Evolutionary conservation across 2,329 filamentous ascomycete species (phyloP).

Genomic region (Aspergillus puulaauensis): DNA sequence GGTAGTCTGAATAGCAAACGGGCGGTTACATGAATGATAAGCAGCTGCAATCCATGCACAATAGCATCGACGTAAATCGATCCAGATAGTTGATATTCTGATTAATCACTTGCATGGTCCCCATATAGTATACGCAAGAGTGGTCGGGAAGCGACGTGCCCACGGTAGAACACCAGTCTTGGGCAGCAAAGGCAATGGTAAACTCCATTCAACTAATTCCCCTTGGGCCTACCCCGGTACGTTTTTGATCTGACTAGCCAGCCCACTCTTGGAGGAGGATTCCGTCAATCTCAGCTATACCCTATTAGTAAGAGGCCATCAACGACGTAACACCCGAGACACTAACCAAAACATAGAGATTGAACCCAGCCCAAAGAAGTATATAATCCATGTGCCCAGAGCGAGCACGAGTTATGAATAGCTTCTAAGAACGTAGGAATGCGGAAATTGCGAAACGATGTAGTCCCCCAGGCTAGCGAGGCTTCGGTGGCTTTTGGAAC

Average conservation of each 20-base stretch:
- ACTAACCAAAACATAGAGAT: conserved; percentile 13
- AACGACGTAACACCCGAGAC: neutral
- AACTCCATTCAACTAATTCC: conserved; percentile 4
- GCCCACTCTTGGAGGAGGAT: conserved; percentile 2
- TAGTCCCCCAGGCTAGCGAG: conserved; percentile 1
- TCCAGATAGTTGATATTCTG: conserved; percentile 6
- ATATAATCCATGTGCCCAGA: conserved; percentile 5
- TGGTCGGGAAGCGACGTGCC: neutral
- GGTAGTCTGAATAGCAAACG: neutral
- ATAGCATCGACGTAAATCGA: conserved; percentile 3
- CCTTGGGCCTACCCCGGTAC: conserved; percentile 3
- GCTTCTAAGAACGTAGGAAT: conserved; percentile 11
- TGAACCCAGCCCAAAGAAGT: conserved; percentile 6
- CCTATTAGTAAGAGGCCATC: conserved; percentile 1
- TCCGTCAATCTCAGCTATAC: conserved; percentile 5
- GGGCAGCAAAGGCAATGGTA: neutral
- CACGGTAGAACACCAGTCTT: conserved; percentile 1
- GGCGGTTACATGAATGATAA: neutral
- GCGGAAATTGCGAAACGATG: conserved; percentile 2
- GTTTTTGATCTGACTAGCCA: conserved; percentile 4
- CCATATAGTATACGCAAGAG: conserved; percentile 10
- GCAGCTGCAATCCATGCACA: neutral
- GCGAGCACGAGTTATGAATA: conserved; percentile 12
- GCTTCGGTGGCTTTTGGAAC: conserved; percentile 8
- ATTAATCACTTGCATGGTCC: conserved; percentile 6